These are phyloP conservation scores for Hygrophorus pudorinus DNA, from an alignment of 768 basidiomycete species.

Conservation along the genomic window DNA sequence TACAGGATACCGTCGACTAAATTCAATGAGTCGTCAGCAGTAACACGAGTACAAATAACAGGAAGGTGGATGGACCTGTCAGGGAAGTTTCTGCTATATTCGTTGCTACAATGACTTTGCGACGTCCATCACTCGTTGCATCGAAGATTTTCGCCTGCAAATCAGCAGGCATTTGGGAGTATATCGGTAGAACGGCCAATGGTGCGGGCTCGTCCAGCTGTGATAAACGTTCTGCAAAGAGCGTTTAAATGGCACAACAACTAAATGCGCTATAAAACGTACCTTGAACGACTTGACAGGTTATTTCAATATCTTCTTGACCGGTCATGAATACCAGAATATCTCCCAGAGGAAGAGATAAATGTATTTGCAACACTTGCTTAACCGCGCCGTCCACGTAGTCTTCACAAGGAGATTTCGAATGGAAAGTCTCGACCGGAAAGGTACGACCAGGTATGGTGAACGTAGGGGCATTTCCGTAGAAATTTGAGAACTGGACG, in stretches of 20 bases:
- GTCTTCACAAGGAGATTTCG: conserved; percentile 97
- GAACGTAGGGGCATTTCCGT: conserved; percentile 89
- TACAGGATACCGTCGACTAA: conserved; percentile 94
- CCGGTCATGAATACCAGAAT: conserved; percentile 99
- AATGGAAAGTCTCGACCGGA: conserved; percentile 93
- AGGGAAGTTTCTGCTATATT: conserved; percentile 98
- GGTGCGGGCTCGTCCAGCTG: conserved; percentile 88
- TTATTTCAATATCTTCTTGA: conserved; percentile 97
- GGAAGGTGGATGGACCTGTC: conserved; percentile 47
- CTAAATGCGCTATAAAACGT: conserved; percentile 6
- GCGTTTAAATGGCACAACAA: conserved; percentile 4
- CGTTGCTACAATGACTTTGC: conserved; percentile 97
- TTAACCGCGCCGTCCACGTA: conserved; percentile 98
- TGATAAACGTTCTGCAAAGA: conserved; percentile 64
- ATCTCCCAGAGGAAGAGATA: conserved; percentile 88
- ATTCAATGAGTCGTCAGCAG: neutral
- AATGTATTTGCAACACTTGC: conserved; percentile 93
- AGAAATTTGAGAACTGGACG: conserved; percentile 85
- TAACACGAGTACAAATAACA: neutral
- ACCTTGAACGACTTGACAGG: conserved; percentile 92
- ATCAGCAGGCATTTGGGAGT: conserved; percentile 99
- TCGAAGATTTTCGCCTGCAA: conserved; percentile 97
- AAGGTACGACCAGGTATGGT: conserved; percentile 91
- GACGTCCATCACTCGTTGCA: conserved; percentile 83
- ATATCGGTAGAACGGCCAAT: conserved; percentile 91